These are phyloP conservation scores for Moricandia arvensis DNA, from an alignment of 345 rosid genomes.

Conservation along the genomic window DNA sequence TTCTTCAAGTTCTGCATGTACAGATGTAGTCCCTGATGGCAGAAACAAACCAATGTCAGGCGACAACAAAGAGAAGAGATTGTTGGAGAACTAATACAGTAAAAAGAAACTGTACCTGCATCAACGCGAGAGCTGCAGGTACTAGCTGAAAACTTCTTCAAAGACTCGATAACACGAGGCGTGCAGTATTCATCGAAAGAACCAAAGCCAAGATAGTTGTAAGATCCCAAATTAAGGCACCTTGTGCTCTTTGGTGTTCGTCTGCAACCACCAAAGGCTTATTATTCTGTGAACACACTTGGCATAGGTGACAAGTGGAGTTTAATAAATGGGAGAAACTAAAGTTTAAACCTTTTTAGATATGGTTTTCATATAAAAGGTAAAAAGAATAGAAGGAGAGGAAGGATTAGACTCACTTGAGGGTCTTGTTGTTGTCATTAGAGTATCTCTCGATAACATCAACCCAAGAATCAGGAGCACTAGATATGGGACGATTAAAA, in stretches of 20 bases:
- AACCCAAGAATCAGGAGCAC: constrained; percentile 93
- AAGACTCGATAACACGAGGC: constrained; percentile 75
- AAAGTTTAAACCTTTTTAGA: background rate
- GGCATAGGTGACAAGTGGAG: no score
- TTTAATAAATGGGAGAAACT: background rate
- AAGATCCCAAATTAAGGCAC: constrained; percentile 93
- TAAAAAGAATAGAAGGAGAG: background rate
- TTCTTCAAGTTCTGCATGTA: constrained; percentile 83
- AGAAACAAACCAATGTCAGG: constrained; percentile 20
- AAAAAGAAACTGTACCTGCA: constrained; percentile 56
- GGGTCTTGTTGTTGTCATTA: constrained; percentile 75
- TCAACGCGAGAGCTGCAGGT: constrained; percentile 88
- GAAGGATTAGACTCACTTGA: constrained; percentile 49
- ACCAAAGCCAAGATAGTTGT: constrained; percentile 97
- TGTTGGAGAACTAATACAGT: background rate
- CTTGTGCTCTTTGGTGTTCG: constrained; percentile 65
- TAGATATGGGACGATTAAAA: constrained; percentile 78
- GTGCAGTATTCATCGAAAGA: constrained; percentile 96
- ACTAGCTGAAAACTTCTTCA: constrained; percentile 74
- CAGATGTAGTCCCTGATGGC: constrained; percentile 60
- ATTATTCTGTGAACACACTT: background rate
- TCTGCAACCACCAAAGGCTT: constrained; percentile 42
- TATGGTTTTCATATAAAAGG: background rate
- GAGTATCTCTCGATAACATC: constrained; percentile 82
- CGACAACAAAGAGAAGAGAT: background rate